Base-by-base conservation (phyloP, 345 rosid genomes). In the Eucalyptus viminalis region DNA sequence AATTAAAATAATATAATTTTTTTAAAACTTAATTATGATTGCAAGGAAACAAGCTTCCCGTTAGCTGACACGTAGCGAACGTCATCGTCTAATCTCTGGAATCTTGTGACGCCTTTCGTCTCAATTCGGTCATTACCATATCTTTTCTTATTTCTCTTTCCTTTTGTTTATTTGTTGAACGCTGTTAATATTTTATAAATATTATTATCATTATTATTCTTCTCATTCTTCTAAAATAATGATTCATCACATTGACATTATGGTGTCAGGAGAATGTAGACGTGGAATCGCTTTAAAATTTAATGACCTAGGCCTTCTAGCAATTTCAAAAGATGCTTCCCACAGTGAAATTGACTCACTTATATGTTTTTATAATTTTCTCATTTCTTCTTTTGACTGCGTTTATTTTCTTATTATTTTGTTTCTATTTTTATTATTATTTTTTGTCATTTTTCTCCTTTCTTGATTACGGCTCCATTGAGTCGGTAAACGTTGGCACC, bases 371-470 rank as follows among this genome's bases (percentile, higher is more conserved):
- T 27, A 11, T 60, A 12, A 60, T 27, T 29, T 3, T 65, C 17
- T n/a, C 27, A 25, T 10, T 72, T 72, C 45, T 76, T 76, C 83
- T 76, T 76, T 76, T 76, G 83, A 76, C 83, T 40, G 14, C 62
- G 27, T 76, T 21, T 10, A 76, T 40, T 76, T 40, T 76, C 27
- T 37, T 40, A 8, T 37, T 76, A 19, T 76, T 72, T 72, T 72
- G 5, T 69, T 5, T 5, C 37, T 19, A 3, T 69, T 5, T 9
- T 11, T 72, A 10, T 11, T 6, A 0, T 8, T 6, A 0, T 8
- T 27, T 47, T 29, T 31, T 4, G 13, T 8, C 25, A 27, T 51
- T 86, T 86, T 29, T 49, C 37, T 50, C 54, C 87, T 50, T 86
- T 86, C 53, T 16, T 47, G 24, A 76, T 76, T 40, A 40, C 83